Base-by-base conservation (phyloP, 83 land plant species). In the Picea abies region DNA sequence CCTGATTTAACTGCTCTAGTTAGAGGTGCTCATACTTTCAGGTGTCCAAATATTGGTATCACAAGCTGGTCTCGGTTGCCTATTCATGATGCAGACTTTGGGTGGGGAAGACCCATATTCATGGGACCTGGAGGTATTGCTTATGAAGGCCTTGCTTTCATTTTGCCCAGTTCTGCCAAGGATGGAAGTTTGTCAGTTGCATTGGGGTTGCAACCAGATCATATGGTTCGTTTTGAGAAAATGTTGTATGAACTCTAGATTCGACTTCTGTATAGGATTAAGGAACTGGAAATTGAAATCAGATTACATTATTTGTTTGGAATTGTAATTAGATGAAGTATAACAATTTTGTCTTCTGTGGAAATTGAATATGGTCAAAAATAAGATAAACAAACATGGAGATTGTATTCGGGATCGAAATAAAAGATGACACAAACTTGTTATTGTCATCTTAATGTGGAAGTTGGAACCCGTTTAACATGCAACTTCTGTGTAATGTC, bases 101-200 rank as follows among this genome's bases (percentile, higher is more conserved):
- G 99, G 44, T 96, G 99, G 99, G 99, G 99, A 5, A 85, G 89
- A 56, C 98, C 99, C 78, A 88, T 92, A 14, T 96, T 93, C 86
- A 92, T 96, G 98, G 98, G 98, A 2, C 98, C 95, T 44, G 94
- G 90, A 1, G 90, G 83, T n/a, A 89, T 95, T 61, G 86, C 93
- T 9, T 92, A 56, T 78, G 95, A 92, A 67, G 99, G 99, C 0
- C 65, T 89, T 56, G 87, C 89, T 4, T 95, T 82, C 73, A 67
- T 95, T 35, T 56, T 95, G 64, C 87, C 92, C 1, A 96, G 92
- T 80, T 79, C 96, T 15, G 80, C 78, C 8, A 65, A 83, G 16
- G 99, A 96, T 82, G 98, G 95, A 3, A 94, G 99, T 81, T 63
- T 96, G 69, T 89, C 88, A 17, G 29, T 96, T 10, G 90, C 92